Base-by-base conservation (phyloP, 2,329 filamentous ascomycete genomes). In the Trichoderma citrinoviride region DNA sequence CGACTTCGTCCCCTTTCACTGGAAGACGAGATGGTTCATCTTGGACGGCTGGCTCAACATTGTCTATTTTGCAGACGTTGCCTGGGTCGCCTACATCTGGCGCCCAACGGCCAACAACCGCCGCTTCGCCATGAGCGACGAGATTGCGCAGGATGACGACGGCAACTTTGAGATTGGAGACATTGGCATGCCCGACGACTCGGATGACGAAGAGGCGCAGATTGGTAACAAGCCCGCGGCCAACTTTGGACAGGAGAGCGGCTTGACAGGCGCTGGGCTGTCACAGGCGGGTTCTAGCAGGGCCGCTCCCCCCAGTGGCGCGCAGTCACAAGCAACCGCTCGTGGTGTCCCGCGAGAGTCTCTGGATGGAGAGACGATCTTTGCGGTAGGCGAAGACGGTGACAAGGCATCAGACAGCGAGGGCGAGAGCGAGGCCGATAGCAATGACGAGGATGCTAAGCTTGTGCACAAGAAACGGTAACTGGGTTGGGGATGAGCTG, bases 51-150 rank as follows among this genome's bases (percentile, higher is more conserved):
- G 95, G 95, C 82, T 98, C 57, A 98, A 98, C 76, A 79, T 99
- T 62, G 94, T 99, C 17, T 99, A 98, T 78, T 87, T 99, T 68
- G 91, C 91, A 66, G 94, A 99, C 73, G 92, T 99, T 27, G 88
- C 87, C 62, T 97, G 94, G 78, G 86, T 99, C 69, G 93, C 95
- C 23, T 99, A 98, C 77, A 84, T 99, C 61, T 99, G 95, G 95
- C 85, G 95, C 54, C 95, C 95, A 7, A 98, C 94, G 23, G 93
- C 91, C 60, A 98, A 99, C 79, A 99, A 99, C 80, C 87, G 93
- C 71, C 87, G 95, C 65, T 99, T 99, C 73, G 95, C 95, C 68
- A 99, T 99, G 95, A 96, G 92, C 79, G 95, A 99, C 73, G 95
- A 99, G 86, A 90, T 99, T 74, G 94, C 95, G 3, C 95, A 98